Conservation (phyloP, 1,139 yeast genomes). For the Magnusiomyces sp. region DNA sequence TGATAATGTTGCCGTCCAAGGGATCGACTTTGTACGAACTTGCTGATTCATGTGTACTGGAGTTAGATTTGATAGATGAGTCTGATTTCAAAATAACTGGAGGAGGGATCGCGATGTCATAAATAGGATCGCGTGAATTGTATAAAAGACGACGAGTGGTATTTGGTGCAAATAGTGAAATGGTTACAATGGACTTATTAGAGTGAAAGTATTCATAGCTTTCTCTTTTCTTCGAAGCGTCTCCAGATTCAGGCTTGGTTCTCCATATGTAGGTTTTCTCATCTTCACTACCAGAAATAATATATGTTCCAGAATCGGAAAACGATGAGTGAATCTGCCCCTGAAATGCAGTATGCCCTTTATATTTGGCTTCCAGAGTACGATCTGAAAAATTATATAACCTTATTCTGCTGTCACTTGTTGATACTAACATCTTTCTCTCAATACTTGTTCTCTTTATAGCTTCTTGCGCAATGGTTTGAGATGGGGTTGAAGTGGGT, state of each 20-base stretch:
- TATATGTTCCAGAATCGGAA: conserved; percentile 43
- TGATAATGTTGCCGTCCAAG: conserved; percentile 42
- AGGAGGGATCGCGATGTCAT: conserved; percentile 44
- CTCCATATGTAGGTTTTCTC: conserved; percentile 55
- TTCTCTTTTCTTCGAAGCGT: conserved; percentile 21
- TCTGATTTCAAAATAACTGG: conserved; percentile 16
- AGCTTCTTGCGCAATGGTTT: not conserved
- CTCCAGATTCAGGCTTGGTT: conserved; percentile 8
- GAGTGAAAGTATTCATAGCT: conserved; percentile 63
- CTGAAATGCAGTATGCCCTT: conserved; percentile 62
- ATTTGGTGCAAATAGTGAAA: conserved; percentile 74
- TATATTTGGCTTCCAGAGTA: conserved; percentile 56
- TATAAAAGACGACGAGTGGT: conserved; percentile 56
- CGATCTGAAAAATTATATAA: conserved; percentile 51
- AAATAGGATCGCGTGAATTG: conserved; percentile 70
- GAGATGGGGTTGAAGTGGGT: not conserved
- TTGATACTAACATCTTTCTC: conserved; percentile 34
- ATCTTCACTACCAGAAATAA: conserved; percentile 42
- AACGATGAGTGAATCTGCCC: conserved; percentile 64
- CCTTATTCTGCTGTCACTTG: conserved; percentile 75
- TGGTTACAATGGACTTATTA: conserved; percentile 63
- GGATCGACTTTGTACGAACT: conserved; percentile 2
- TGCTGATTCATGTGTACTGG: not conserved
- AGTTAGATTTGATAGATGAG: not conserved
- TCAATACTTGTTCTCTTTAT: not conserved